Percentiles rank a stretch among this genome's conserved stretches.
These are phyloP conservation scores for Eimeria necatrix DNA, from an alignment of 169 alveolate species.

Conservation along the genomic window DNA sequence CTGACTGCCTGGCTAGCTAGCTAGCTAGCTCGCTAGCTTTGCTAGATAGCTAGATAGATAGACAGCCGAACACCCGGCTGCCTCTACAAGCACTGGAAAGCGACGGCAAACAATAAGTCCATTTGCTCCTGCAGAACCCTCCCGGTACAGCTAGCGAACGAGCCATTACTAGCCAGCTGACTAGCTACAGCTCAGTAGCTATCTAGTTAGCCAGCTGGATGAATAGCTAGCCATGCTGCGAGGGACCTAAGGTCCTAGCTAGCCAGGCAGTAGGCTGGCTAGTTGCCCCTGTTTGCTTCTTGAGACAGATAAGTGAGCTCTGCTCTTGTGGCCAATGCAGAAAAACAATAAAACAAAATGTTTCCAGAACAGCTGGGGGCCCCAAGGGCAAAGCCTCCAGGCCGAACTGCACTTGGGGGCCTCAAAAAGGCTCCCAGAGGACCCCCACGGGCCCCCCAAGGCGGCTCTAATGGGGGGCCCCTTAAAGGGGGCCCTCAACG, in stretches of 20 bases:
- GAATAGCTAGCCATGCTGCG: background rate
- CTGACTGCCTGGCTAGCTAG: background rate
- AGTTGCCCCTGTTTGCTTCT: too few relatives aligned
- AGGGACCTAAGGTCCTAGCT: background rate
- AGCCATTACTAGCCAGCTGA: constrained; percentile 9
- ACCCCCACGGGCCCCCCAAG: too few relatives aligned
- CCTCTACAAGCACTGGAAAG: background rate
- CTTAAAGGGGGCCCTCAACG: too few relatives aligned
- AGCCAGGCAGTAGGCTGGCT: background rate
- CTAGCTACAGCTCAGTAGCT: background rate
- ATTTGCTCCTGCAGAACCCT: background rate
- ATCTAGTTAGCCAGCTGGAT: background rate
- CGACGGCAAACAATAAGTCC: background rate
- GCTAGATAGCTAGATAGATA: background rate
- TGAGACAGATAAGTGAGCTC: too few relatives aligned
- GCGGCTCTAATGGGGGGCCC: too few relatives aligned
- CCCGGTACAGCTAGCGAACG: background rate
- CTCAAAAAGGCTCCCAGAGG: too few relatives aligned
- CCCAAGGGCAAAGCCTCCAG: too few relatives aligned
- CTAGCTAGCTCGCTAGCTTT: background rate
- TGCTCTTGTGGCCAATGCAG: too few relatives aligned
- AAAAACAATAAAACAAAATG: too few relatives aligned
- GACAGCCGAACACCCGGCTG: background rate
- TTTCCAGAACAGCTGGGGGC: too few relatives aligned
- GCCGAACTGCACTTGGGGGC: too few relatives aligned